Base-by-base conservation (phyloP, 805 yeast species). In the Saturnispora halmiae region DNA sequence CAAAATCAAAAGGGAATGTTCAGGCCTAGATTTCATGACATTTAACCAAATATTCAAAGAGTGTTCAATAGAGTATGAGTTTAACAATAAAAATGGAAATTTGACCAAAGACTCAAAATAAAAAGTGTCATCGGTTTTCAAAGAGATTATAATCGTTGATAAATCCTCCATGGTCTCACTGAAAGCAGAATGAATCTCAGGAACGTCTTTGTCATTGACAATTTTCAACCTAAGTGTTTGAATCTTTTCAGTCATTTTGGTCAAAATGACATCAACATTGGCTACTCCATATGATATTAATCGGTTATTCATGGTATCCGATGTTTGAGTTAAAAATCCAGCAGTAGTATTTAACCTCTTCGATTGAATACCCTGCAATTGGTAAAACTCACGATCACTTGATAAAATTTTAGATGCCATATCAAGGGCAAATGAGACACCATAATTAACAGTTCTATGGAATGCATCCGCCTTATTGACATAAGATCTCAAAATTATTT, bases 341-440 rank as follows among this genome's bases (percentile, higher is more conserved):
- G 94, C 80, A 26, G 81, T 67, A 1, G 85, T 74, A 52, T 76
- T 42, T 73, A 71, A 27, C 63, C 64, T 46, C 58, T 58, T 27
- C 55, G 61, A 50, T 24, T 47, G 46, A 10, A 47, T 37, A 14
- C 44, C 63, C 49, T 43, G 62, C 45, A 38, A 70, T 55, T 72
- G 70, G 2, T 75, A 69, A 22, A 79, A 58, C 51, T 82, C 92
- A 33, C 79, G 64, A 51, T 85, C 94, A 22, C 68, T 69, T 15
- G 79, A 68, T n/a, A 78, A 62, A 10, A 85, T 71, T 4, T 73
- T 58, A 4, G 92, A 86, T 1, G 95, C 94, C 79, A 86, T 73
- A 49, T 84, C 92, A 43, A 88, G 64, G 0, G 98, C 97, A 67
- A 90, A 84, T 0, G 94, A 79, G 36, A 87, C 80, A 41, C 97